Evolutionary conservation across 768 basidiomycete species (phyloP).

Genomic region (Pleurotus cornucopiae): DNA sequence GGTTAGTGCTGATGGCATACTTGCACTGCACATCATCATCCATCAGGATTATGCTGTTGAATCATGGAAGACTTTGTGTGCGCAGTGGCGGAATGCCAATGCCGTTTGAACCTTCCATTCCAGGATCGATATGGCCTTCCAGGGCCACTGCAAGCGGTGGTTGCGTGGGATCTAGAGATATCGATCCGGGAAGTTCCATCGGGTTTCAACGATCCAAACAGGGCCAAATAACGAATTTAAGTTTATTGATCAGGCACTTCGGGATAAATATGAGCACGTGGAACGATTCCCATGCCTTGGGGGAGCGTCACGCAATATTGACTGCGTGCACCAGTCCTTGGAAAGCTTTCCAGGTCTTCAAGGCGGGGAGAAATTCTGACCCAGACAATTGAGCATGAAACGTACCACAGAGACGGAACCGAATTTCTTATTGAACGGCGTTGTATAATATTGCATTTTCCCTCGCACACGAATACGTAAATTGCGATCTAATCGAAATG

Average conservation of each 20-base stretch:
- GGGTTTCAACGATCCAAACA: neutral
- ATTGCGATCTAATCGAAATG: slow-evolving; percentile 8
- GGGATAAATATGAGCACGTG: neutral
- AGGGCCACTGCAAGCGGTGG: slow-evolving; percentile 5
- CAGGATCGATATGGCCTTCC: neutral
- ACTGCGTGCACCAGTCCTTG: neutral
- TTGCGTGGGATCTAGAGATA: slow-evolving; percentile 6
- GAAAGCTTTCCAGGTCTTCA: neutral
- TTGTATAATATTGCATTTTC: neutral
- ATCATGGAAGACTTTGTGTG: too few relatives aligned
- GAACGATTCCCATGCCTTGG: neutral
- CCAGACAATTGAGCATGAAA: neutral
- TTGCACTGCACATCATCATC: too few relatives aligned
- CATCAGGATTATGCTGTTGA: too few relatives aligned
- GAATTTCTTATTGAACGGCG: slow-evolving; percentile 2
- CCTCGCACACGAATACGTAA: neutral
- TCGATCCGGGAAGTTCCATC: slow-evolving; percentile 9
- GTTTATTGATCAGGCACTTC: slow-evolving; percentile 4
- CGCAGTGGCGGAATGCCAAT: neutral
- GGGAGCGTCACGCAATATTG: neutral
- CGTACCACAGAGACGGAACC: neutral
- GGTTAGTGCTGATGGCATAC: too few relatives aligned
- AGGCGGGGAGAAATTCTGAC: neutral
- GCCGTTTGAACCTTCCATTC: slow-evolving; percentile 3
- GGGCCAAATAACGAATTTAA: neutral